Evolutionary conservation across 2,329 filamentous ascomycete species (phyloP).

Genomic region (Aspergillus oerlinghausenensis): DNA sequence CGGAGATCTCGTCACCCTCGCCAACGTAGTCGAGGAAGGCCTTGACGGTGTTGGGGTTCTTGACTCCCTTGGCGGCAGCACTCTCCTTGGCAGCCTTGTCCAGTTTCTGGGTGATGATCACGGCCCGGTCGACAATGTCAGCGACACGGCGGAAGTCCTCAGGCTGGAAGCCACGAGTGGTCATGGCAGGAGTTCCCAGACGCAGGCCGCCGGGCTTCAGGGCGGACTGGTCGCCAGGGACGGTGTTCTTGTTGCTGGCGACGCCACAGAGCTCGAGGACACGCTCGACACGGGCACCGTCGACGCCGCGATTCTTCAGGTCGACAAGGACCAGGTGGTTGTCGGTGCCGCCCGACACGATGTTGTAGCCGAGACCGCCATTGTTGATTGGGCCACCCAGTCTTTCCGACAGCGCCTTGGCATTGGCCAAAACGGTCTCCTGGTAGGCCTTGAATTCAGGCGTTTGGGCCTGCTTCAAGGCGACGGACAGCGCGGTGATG

Average conservation of each 20-base stretch:
- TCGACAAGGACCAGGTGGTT: conserved; percentile 97
- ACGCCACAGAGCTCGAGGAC: conserved; percentile 90
- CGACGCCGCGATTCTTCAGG: conserved; percentile 78
- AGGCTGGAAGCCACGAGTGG: conserved; percentile 84
- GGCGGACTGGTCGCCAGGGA: conserved; percentile 89
- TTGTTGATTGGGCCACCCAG: conserved; percentile 66
- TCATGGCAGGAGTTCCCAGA: conserved; percentile 97
- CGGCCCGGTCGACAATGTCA: conserved; percentile 78
- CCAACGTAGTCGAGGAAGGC: conserved; percentile 92
- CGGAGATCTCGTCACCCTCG: conserved; percentile 69
- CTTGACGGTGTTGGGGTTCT: conserved; percentile 97
- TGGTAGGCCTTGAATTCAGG: conserved; percentile 94
- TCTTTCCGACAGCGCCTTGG: conserved; percentile 76
- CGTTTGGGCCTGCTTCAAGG: conserved; percentile 85
- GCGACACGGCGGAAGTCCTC: conserved; percentile 84
- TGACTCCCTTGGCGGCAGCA: conserved; percentile 75
- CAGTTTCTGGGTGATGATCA: conserved; percentile 71
- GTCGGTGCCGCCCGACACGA: conserved; percentile 93
- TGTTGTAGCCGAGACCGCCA: conserved; percentile 77
- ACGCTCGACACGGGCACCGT: conserved; percentile 88
- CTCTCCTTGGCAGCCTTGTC: conserved; percentile 66
- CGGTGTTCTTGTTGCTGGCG: conserved; percentile 99
- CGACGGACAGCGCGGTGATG: conserved; percentile 92
- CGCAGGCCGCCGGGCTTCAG: conserved; percentile 88
- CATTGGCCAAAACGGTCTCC: conserved; percentile 85